These are phyloP conservation scores for Acanthamoeba healyi DNA, from an alignment of 208 protist genomes.

Conservation along the genomic window DNA sequence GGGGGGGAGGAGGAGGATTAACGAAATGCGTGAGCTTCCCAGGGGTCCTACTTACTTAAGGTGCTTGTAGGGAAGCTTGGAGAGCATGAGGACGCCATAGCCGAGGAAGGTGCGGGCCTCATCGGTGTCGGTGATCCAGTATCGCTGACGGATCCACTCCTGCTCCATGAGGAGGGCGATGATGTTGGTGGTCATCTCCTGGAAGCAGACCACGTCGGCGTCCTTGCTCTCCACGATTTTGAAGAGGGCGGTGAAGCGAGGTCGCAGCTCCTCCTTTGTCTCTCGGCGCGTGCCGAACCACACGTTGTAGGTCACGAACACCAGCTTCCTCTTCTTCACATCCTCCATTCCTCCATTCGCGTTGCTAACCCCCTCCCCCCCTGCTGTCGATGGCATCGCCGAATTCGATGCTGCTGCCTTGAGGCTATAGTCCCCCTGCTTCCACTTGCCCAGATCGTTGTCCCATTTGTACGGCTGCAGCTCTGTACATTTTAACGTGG, in stretches of 20 bases:
- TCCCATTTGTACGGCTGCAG: slow-evolving; percentile 17
- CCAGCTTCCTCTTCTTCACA: neutral
- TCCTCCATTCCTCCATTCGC: neutral
- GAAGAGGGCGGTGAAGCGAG: slow-evolving; percentile 45
- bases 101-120: slow-evolving; percentile 18
- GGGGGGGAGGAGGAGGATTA: no score
- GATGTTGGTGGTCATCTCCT: slow-evolving; percentile 46
- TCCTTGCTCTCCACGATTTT: slow-evolving; percentile 62
- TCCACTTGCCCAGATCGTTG: neutral
- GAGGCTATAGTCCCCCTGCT: neutral
- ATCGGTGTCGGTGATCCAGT: slow-evolving; percentile 24
- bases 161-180: slow-evolving; percentile 57
- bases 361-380: no score
- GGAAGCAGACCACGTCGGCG: slow-evolving; percentile 56
- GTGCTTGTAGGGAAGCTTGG: neutral
- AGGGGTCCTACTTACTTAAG: neutral
- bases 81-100: slow-evolving; percentile 64
- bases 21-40: no score
- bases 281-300: slow-evolving; percentile 48
- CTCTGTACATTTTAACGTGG: slow-evolving; percentile 31
- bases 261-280: slow-evolving; percentile 26
- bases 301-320: slow-evolving; percentile 33
- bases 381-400: no score
- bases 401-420: neutral
- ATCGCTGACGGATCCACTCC: slow-evolving; percentile 11